Base-by-base conservation (phyloP, 2,329 filamentous ascomycete genomes). In the Hymenoscyphus occultus region DNA sequence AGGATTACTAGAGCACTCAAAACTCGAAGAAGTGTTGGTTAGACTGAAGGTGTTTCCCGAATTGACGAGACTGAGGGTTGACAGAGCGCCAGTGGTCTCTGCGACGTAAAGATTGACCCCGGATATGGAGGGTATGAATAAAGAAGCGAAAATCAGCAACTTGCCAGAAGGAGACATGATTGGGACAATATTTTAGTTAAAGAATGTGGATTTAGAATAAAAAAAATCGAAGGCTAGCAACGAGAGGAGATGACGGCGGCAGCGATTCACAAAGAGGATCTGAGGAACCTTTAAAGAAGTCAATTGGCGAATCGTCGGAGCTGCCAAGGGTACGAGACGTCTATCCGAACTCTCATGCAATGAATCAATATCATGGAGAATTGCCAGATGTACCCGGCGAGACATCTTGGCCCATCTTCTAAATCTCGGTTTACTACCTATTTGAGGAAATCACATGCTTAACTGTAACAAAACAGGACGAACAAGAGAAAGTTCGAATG, bases 1-100 rank as follows among this genome's bases (percentile, higher is more conserved):
- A 3, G 65, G 61, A 51, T 69, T 67, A 31, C 35, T 31, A 12
- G n/a, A n/a, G 32, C 67, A 69, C 9, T 63, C 59, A 5, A 31
- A 16, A 0, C 42, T 62, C 12, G 42, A 59, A 12, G 63, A 59
- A 4, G 65, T 48, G 13, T 64, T 60, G 22, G 35, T 56, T 6
- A 69, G 64, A n/a, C 39, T 45, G 28, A 63, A 68, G 9, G 16
- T 22, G n/a, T 60, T 65, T 1, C 28, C 56, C 2, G 67, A 40
- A 2, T 28, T 22, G 3, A 45, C 51, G 2, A 67, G 61, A n/a
- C 61, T 59, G 19, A 69, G 61, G 0, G 67, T 69, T 3, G 66
- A 66, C 40, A 68, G 35, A 19, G 19, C 39, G 7, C 39, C 58
- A 31, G 45, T 28, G 6, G 58, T 22, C 5, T n/a, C 14, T 16